Base-by-base conservation (phyloP, 345 rosid species). In the Populus ilicifolia region DNA sequence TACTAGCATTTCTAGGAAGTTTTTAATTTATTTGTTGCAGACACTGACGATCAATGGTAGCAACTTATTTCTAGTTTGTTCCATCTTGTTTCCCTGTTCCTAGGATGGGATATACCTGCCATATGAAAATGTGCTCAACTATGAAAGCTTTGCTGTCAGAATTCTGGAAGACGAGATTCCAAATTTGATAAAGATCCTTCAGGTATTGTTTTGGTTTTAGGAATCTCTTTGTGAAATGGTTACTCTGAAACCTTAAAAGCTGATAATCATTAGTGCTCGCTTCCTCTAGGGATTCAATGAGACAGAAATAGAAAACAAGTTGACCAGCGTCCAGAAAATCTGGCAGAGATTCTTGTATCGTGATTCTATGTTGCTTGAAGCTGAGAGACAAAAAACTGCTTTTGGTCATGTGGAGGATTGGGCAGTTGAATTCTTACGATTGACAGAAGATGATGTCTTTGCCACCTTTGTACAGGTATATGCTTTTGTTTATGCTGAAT, bases 81-180 rank as follows among this genome's bases (percentile, higher is more conserved):
- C 17, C 36, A 10, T 71, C 39, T 67, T 80, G 54, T 75, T 85
- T 79, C 74, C 74, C 71, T 68, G 77, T 82, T 69, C 70, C 69
- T 76, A 94, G 99, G 98, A 96, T 82, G 98, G 97, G 80, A 96
- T 96, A 72, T 96, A 87, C 86, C 84, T 96, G 76, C 98, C 99
- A 13, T 96, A 92, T 29, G 98, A 96, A 88, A 96, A 93, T 87
- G 82, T 96, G 52, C 92, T 96, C 80, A 93, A 93, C 78, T 96
- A 93, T 72, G 94, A 92, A 74, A 96, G 98, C 88, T 96, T 96
- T 85, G 93, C 98, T 2, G 92, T 96, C 73, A 88, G 99, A 68
- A 77, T 96, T 35, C 73, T 36, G 17, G 99, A 96, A 87, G 96
- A 90, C 83, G 94, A 90, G 83, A 96, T 96, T 80, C 94, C 98